A percentile compares a stretch with the other conserved stretches of the same genome.
These are phyloP conservation scores for Wallacemonas collosoma DNA, from an alignment of 208 protist genomes.

Conservation along the genomic window DNA sequence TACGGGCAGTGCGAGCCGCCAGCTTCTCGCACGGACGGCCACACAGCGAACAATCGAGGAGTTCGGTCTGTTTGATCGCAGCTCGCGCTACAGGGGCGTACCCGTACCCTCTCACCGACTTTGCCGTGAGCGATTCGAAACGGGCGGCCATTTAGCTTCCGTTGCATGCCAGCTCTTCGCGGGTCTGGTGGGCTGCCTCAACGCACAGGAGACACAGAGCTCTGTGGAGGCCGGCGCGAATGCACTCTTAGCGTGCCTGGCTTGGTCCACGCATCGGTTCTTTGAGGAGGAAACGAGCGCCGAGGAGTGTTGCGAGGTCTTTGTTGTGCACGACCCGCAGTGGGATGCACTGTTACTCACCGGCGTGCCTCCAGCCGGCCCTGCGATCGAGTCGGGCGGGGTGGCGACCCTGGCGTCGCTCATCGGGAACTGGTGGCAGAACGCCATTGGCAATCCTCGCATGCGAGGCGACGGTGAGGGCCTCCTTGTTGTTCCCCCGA, in stretches of 20 bases:
- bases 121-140: slow-evolving; percentile 49
- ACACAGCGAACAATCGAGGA: slow-evolving; percentile 59
- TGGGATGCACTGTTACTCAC: slow-evolving; percentile 60
- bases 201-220: slow-evolving; percentile 18
- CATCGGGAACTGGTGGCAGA: slow-evolving; percentile 24
- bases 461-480: slow-evolving; percentile 11
- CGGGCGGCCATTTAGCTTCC: slow-evolving; percentile 23
- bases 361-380: slow-evolving; percentile 7
- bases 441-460: slow-evolving; percentile 23
- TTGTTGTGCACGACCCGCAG: slow-evolving; percentile 44
- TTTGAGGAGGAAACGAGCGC: slow-evolving; percentile 72
- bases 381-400: too few relatives aligned
- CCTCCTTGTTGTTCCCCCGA: slow-evolving; percentile 20
- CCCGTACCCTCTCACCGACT: slow-evolving; percentile 55
- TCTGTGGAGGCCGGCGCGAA: slow-evolving; percentile 36
- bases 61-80: slow-evolving; percentile 68
- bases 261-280: slow-evolving; percentile 74
- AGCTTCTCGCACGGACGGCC: slow-evolving; percentile 20
- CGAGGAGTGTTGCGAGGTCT: slow-evolving; percentile 49
- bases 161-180: slow-evolving; percentile 1
- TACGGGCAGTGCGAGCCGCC: slow-evolving; percentile 5
- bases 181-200: not conserved
- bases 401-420: not conserved
- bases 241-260: slow-evolving; percentile 49
- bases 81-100: slow-evolving; percentile 58